These are phyloP conservation scores for Lyophyllum shimeji DNA, from an alignment of 768 basidiomycete genomes.

Conservation along the genomic window DNA sequence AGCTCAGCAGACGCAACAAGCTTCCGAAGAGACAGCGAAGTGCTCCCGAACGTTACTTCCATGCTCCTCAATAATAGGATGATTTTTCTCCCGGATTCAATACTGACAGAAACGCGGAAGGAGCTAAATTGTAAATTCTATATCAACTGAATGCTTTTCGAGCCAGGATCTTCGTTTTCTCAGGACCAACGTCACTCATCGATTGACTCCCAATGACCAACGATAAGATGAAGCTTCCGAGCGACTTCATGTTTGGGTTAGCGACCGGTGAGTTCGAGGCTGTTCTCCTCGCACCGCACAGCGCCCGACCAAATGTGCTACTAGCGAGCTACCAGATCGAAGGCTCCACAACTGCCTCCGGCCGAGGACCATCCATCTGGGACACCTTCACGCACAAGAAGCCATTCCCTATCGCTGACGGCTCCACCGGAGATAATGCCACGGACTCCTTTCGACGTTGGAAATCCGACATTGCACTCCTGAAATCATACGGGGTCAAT, in stretches of 20 bases:
- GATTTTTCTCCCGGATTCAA: too few relatives aligned
- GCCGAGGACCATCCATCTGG: slow-evolving; percentile 71
- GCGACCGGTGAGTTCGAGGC: slow-evolving; percentile 29
- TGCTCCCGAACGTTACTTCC: not conserved
- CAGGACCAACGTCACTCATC: too few relatives aligned
- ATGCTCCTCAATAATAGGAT: not conserved
- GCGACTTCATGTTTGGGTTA: slow-evolving; percentile 33
- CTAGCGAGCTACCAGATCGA: slow-evolving; percentile 76
- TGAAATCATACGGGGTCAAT: slow-evolving; percentile 64
- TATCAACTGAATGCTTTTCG: too few relatives aligned
- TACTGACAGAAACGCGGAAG: not conserved
- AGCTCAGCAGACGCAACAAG: not conserved
- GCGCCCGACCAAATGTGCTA: not conserved
- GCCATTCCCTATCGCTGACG: slow-evolving; percentile 53
- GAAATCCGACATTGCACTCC: slow-evolving; percentile 62
- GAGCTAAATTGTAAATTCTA: not conserved
- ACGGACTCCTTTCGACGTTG: slow-evolving; percentile 69
- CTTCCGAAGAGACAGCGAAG: not conserved
- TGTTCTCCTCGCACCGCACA: not conserved
- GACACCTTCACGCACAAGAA: slow-evolving; percentile 65
- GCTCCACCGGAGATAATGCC: slow-evolving; percentile 61
- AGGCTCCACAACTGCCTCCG: slow-evolving; percentile 54
- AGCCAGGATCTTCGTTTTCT: too few relatives aligned
- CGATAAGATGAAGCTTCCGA: slow-evolving; percentile 19
- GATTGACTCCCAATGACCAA: not conserved